Percentiles rank a stretch among this genome's conserved stretches.
phyloP scores from a whole-genome alignment of 176 grass and related monocot genomes.

The Rhipidocladum racemiflorum region DNA sequence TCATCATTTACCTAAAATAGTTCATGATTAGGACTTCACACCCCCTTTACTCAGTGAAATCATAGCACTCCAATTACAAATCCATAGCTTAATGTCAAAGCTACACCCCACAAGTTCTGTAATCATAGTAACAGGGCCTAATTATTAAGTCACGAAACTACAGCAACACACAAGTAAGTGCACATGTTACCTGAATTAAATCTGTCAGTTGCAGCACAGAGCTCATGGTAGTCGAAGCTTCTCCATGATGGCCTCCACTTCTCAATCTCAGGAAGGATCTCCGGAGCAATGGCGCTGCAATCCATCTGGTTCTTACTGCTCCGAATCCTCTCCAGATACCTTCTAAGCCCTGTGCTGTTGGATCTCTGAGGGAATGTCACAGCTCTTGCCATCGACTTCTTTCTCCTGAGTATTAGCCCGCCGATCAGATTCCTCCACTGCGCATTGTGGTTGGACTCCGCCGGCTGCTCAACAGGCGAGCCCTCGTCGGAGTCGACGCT shows the following conservation, averaged over 20 bases:
- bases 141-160: slow-evolving; percentile 23
- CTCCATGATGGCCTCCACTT: slow-evolving; percentile 91
- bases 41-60: slow-evolving; percentile 3
- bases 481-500: slow-evolving; percentile 50
- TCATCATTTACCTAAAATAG: slow-evolving; percentile 29
- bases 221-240: slow-evolving; percentile 82
- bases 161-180: slow-evolving; percentile 12
- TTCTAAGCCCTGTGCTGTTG: slow-evolving; percentile 44
- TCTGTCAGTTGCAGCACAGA: slow-evolving; percentile 66
- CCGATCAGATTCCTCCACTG: slow-evolving; percentile 77
- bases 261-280: slow-evolving; percentile 60
- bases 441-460: slow-evolving; percentile 40
- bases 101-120: slow-evolving; percentile 20
- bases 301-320: slow-evolving; percentile 58
- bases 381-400: slow-evolving; percentile 60
- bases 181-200: slow-evolving; percentile 77
- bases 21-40: slow-evolving; percentile 44
- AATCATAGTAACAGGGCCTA: slow-evolving; percentile 35
- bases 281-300: slow-evolving; percentile 38
- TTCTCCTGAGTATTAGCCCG: slow-evolving; percentile 67
- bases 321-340: slow-evolving; percentile 59
- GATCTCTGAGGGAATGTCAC: slow-evolving; percentile 63
- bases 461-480: slow-evolving; percentile 48
- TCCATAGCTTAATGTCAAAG: slow-evolving; percentile 32
- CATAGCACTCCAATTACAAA: slow-evolving; percentile 26